Base-by-base conservation (phyloP, 495 filamentous ascomycete genomes). In the Neurospora africana region DNA sequence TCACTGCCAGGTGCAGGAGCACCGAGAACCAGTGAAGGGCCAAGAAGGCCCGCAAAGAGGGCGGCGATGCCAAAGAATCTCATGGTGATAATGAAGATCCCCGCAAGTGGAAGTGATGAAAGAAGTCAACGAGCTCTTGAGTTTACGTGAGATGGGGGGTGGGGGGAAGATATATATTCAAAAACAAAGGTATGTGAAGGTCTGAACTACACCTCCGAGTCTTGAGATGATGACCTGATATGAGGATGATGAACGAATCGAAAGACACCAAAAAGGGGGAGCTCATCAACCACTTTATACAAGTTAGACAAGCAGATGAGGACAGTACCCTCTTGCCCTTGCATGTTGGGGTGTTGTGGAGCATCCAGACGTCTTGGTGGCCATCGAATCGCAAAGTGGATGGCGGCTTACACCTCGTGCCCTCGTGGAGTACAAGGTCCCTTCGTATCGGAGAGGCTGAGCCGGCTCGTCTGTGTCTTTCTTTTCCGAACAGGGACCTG, bases 1-100 rank as follows among this genome's bases (percentile, higher is more conserved):
- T 68, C 36, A 2, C 71, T 72, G 0, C 72, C 72, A 58, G 70
- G 33, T 21, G 78, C 70, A 15, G 77, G 77, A 13, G 74, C 75
- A 35, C 69, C 75, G 1, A 70, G 21, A 35, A 72, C 68, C 5
- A 47, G 37, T 43, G 71, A 70, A 6, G 78, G 75, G 39, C 73
- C 77, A 40, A 78, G 58, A 15, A 77, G 35, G 72, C 77, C 77
- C 72, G 70, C 37, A 30, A 75, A 23, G 39, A 79, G 68, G 43
- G 78, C 78, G 19, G 72, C 69, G 10, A 67, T 70, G 70, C 78
- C 69, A 21, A 75, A 9, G 53, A 68, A 73, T 68, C 70, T 78
- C 78, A 79, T 79, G 65, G 23, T 77, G 71, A 65, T 4, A 35
- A 33, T 23, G 21, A 47, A 17, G 19, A 30, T 15, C 17, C 15